A percentile compares a stretch with the other conserved stretches of the same genome.
These are phyloP conservation scores for Chrysopogon serrulatus DNA, from an alignment of 176 grass and related monocot genomes.

Conservation along the genomic window DNA sequence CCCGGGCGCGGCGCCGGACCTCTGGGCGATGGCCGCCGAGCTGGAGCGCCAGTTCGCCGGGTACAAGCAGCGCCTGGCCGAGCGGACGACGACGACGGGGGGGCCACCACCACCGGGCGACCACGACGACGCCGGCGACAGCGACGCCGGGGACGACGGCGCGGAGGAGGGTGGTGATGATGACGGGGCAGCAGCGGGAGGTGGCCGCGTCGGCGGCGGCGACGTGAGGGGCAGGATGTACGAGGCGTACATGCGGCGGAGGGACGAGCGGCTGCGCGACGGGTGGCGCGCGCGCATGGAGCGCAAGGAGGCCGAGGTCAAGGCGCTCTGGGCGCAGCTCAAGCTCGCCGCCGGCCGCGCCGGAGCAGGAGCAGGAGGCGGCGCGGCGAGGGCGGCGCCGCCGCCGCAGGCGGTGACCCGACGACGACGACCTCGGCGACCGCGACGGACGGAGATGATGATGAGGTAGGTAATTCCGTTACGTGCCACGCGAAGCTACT, in stretches of 20 bases:
- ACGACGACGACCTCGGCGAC: background rate
- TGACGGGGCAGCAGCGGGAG: background rate
- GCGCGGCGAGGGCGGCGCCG: background rate
- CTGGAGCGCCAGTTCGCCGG: conserved; percentile 67
- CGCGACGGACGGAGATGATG: conserved; percentile 3
- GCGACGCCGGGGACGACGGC: background rate
- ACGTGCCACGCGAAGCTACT: background rate
- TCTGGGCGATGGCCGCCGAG: conserved; percentile 64
- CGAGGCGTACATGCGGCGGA: conserved; percentile 54
- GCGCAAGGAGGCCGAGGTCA: conserved; percentile 64
- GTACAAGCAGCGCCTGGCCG: conserved; percentile 54
- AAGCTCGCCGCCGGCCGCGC: conserved; percentile 22
- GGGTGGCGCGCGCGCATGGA: conserved; percentile 54
- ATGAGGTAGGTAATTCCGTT: conserved; percentile 40
- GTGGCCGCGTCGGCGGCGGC: background rate
- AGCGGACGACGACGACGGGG: background rate
- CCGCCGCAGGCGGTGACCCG: background rate
- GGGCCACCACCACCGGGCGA: background rate
- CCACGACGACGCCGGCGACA: background rate
- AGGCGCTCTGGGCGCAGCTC: conserved; percentile 56
- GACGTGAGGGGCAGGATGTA: conserved; percentile 38
- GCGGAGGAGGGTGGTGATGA: background rate
- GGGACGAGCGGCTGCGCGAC: conserved; percentile 56
- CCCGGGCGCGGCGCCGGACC: conserved; percentile 23
- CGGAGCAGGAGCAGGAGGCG: too few relatives aligned